Base-by-base conservation (phyloP, 1,284 basidiomycete genomes). In the Ustilago trichophora region DNA sequence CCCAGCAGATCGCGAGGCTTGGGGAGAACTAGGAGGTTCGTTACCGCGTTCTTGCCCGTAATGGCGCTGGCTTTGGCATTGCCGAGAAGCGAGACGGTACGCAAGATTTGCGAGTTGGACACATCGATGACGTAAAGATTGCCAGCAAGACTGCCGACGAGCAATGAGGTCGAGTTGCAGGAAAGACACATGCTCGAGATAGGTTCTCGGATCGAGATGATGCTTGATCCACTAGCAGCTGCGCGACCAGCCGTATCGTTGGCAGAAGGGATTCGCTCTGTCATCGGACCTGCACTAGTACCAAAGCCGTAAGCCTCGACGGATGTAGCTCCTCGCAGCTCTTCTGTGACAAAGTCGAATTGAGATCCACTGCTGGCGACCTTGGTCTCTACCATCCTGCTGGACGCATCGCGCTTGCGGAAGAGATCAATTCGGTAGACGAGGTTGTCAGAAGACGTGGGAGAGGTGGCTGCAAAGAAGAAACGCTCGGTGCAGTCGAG, bases 401-500 rank as follows among this genome's bases (percentile, higher is more conserved):
- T 57, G 6, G 52, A 49, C 6, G 52, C 42, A 13, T 50, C 51
- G 7, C 82, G 83, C 19, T 67, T 49, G 35, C 87, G 85, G 83
- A 90, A 94, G 10, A 95, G 83, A 55, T 93, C 91, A 55, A 91
- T 86, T 76, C 92, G 90, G 76, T 90, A 68, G 87, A 72, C 92
- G 91, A 47, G 88, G 85, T 8, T 84, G 78, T 52, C 65, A 33
- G 1, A 90, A 88, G 65, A 43, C 3, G 49, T 29, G 0, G 57
- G 44, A 0, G 77, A 48, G 6, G 76, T 69, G 6, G 89, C 89
- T 21, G 91, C 92, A 76, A 96, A 93, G 81, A 97, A 90, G 62
- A 90, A 85, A 13, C 93, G 88, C 83, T 98, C 93, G 1, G 90
- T 87, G 13, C 87, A 81, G 77, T 98, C 94, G 85, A 91, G 89